phyloP scores from a whole-genome alignment of 192 early-diverging fungal genomes.

The Spizellomyces punctatus region DNA sequence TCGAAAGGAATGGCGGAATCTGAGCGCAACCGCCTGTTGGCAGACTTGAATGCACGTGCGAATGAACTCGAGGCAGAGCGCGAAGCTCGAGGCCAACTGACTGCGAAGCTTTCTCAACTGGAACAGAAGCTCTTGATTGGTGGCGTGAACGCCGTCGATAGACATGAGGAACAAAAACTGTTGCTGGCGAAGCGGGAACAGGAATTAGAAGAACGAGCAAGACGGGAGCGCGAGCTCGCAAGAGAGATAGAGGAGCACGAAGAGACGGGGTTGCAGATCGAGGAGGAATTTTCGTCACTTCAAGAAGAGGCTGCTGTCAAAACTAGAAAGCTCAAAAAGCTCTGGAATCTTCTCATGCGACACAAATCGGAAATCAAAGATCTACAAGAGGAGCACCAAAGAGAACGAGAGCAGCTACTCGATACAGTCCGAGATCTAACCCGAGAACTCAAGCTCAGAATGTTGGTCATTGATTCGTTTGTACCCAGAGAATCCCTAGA shows the following conservation, averaged over 20 bases:
- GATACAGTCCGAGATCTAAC: constrained; percentile 63
- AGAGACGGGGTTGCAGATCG: constrained; percentile 61
- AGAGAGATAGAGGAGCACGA: constrained; percentile 58
- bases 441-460: constrained; percentile 55
- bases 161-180: constrained; percentile 47
- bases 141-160: constrained; percentile 59
- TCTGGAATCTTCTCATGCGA: constrained; percentile 52
- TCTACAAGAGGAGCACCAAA: constrained; percentile 60
- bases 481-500: constrained; percentile 54
- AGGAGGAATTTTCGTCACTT: constrained; percentile 60
- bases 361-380: constrained; percentile 61
- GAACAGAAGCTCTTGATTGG: constrained; percentile 65
- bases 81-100: constrained; percentile 42
- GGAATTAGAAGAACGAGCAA: constrained; percentile 57
- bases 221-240: constrained; percentile 54
- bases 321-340: constrained; percentile 59
- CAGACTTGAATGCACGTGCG: constrained; percentile 49
- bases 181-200: constrained; percentile 47
- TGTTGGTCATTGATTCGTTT: constrained; percentile 54
- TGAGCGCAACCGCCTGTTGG: constrained; percentile 50
- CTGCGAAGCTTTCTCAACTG: constrained; percentile 56
- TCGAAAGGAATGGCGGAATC: constrained; percentile 61
- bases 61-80: constrained; percentile 61
- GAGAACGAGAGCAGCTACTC: constrained; percentile 62
- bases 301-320: constrained; percentile 67